A percentile compares a stretch with the other conserved stretches of the same genome.
phyloP scores from a whole-genome alignment of 345 rosid genomes.

The Pistacia vera region DNA sequence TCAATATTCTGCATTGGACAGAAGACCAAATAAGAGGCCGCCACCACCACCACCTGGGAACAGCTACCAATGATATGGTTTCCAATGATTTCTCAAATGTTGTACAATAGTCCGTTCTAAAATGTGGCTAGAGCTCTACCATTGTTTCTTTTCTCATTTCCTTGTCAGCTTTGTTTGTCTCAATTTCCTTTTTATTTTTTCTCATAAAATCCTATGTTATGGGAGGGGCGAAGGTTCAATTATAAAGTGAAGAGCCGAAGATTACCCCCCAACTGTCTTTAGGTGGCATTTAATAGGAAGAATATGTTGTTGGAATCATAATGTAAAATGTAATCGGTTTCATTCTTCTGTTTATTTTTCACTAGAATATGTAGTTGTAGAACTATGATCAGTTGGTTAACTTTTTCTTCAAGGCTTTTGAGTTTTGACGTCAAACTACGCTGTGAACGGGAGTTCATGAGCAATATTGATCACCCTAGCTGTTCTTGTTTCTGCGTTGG shows the following conservation, averaged over 20 bases:
- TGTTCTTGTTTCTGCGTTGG: too few species aligned
- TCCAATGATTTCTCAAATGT: neutral
- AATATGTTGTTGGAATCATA: neutral
- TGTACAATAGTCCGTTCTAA: constrained; percentile 10
- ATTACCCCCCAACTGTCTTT: neutral
- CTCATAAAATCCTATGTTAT: too few species aligned
- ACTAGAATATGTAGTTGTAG: neutral
- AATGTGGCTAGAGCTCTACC: neutral
- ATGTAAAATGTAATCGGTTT: neutral
- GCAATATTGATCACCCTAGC: neutral
- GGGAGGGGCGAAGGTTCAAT: neutral
- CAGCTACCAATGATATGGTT: constrained; percentile 4
- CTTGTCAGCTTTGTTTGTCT: neutral
- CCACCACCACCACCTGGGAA: constrained; percentile 26
- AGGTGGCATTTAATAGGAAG: neutral
- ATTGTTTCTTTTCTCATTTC: constrained; percentile 6
- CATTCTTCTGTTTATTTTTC: neutral
- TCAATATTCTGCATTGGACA: constrained; percentile 40
- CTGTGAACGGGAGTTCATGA: neutral
- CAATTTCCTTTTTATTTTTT: neutral
- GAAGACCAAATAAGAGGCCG: constrained; percentile 26
- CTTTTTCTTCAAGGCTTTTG: neutral
- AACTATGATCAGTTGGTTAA: too few species aligned
- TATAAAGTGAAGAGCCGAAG: constrained; percentile 6
- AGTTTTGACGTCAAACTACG: neutral